Percentiles rank a stretch among this genome's conserved stretches.
These are phyloP conservation scores for Xylaria flabelliformis DNA, from an alignment of 495 filamentous ascomycete genomes.

Conservation along the genomic window DNA sequence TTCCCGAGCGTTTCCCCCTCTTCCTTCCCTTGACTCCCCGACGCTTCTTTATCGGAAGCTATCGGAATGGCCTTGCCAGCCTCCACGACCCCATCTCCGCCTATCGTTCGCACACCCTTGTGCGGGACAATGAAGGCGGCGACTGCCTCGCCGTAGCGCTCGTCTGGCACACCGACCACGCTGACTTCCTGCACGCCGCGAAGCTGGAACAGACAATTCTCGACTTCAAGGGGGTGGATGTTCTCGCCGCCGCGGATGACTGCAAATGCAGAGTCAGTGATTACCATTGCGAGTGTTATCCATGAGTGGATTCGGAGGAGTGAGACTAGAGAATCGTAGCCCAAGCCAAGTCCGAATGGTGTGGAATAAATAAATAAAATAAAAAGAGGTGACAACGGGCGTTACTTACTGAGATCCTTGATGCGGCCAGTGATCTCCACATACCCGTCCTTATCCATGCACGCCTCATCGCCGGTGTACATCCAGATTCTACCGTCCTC, in stretches of 20 bases:
- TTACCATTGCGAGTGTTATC: slow-evolving; percentile 33
- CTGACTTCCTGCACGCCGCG: slow-evolving; percentile 72
- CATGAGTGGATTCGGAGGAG: not conserved
- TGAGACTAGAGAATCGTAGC: not conserved
- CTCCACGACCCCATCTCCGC: slow-evolving; percentile 32
- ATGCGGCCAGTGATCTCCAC: slow-evolving; percentile 70
- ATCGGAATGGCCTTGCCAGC: slow-evolving; percentile 1
- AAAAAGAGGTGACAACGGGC: not conserved
- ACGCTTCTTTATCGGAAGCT: not conserved
- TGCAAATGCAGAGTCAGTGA: not conserved
- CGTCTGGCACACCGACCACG: slow-evolving; percentile 84
- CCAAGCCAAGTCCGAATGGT: not conserved
- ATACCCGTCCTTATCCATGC: slow-evolving; percentile 76
- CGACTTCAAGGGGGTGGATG: slow-evolving; percentile 92
- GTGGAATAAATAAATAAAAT: not conserved
- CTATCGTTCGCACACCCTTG: slow-evolving; percentile 43
- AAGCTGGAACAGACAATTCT: slow-evolving; percentile 85
- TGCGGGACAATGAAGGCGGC: slow-evolving; percentile 77
- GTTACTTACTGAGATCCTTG: slow-evolving; percentile 70
- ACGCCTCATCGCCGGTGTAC: slow-evolving; percentile 89
- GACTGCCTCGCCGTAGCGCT: slow-evolving; percentile 84
- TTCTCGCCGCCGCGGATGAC: slow-evolving; percentile 94
- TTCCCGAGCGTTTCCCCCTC: slow-evolving; percentile 46
- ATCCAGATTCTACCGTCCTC: slow-evolving; percentile 54
- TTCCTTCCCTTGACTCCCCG: slow-evolving; percentile 4